phyloP scores from a whole-genome alignment of 2,329 filamentous ascomycete genomes.

The Lasiodiplodia gonubiensis region DNA sequence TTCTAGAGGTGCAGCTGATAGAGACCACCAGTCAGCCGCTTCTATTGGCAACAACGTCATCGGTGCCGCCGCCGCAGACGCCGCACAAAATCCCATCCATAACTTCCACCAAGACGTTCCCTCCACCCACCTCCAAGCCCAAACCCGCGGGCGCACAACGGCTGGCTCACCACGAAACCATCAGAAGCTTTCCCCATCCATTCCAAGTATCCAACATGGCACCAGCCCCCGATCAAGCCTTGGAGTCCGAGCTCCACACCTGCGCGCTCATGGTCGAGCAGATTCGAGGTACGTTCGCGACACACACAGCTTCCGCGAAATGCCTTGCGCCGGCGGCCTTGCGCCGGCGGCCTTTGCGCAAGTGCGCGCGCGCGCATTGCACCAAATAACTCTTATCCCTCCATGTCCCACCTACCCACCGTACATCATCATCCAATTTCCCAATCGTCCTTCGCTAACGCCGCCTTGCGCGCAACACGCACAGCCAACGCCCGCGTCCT shows the following conservation, averaged over 20 bases:
- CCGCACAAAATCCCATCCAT: background rate
- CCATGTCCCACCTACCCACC: background rate
- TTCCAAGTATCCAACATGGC: background rate
- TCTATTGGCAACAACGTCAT: background rate
- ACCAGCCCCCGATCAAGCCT: background rate
- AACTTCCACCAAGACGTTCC: background rate
- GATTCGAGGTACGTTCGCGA: background rate
- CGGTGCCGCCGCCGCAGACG: background rate
- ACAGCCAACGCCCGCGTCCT: slow-evolving; percentile 11
- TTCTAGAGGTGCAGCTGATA: background rate
- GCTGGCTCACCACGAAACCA: background rate
- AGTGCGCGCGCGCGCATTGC: too few relatives aligned
- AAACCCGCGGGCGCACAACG: background rate
- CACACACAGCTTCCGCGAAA: background rate
- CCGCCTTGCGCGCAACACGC: background rate
- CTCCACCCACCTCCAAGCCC: background rate
- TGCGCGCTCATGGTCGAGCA: slow-evolving; percentile 9
- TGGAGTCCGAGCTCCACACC: background rate
- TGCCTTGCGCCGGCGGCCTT: background rate
- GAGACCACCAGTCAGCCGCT: background rate
- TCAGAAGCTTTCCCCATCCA: background rate
- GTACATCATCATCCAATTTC: background rate
- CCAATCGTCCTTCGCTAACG: background rate
- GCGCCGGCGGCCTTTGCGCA: too few relatives aligned
- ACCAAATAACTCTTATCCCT: background rate